Percentiles rank a stretch among this genome's conserved stretches.
These are phyloP conservation scores for Aureobasidium lini DNA, from an alignment of 2,329 filamentous ascomycete species.

Conservation along the genomic window DNA sequence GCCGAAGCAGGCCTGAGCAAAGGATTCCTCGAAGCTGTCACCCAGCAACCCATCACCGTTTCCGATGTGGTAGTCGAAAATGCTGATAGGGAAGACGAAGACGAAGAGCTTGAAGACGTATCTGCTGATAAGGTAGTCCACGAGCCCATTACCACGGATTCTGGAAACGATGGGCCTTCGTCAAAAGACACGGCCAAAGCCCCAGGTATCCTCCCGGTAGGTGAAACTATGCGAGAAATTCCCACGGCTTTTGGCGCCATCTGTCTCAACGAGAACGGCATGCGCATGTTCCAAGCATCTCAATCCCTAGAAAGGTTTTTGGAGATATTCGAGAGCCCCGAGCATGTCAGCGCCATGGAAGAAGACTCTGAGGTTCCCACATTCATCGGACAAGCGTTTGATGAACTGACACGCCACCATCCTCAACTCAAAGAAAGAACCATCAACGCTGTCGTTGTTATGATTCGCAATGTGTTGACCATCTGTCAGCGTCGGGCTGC, in stretches of 20 bases:
- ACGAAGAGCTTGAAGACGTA: background rate
- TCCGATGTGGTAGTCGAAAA: slow-evolving; percentile 11
- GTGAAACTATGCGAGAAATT: slow-evolving; percentile 80
- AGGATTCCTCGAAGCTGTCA: slow-evolving; percentile 77
- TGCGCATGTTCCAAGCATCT: slow-evolving; percentile 79
- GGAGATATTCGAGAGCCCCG: slow-evolving; percentile 90
- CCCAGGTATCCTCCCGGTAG: slow-evolving; percentile 72
- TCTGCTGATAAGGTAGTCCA: background rate
- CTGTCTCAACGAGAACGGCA: slow-evolving; percentile 78
- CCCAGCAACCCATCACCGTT: slow-evolving; percentile 31
- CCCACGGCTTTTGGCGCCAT: slow-evolving; percentile 89
- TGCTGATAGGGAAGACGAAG: background rate
- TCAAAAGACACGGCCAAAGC: slow-evolving; percentile 36
- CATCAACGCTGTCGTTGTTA: slow-evolving; percentile 75
- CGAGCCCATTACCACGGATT: background rate
- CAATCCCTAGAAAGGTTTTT: slow-evolving; percentile 79
- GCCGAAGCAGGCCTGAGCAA: slow-evolving; percentile 87
- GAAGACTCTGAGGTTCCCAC: slow-evolving; percentile 64
- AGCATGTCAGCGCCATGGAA: slow-evolving; percentile 79
- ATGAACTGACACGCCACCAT: slow-evolving; percentile 91
- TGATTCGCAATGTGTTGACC: slow-evolving; percentile 74
- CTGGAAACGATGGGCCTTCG: background rate
- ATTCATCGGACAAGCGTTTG: slow-evolving; percentile 74
- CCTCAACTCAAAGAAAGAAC: slow-evolving; percentile 74
- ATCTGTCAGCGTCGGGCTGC: slow-evolving; percentile 65